Percentiles rank a stretch among this genome's conserved stretches.
Evolutionary conservation across 768 basidiomycete species (phyloP).

Genomic region (Leccinum broughii): DNA sequence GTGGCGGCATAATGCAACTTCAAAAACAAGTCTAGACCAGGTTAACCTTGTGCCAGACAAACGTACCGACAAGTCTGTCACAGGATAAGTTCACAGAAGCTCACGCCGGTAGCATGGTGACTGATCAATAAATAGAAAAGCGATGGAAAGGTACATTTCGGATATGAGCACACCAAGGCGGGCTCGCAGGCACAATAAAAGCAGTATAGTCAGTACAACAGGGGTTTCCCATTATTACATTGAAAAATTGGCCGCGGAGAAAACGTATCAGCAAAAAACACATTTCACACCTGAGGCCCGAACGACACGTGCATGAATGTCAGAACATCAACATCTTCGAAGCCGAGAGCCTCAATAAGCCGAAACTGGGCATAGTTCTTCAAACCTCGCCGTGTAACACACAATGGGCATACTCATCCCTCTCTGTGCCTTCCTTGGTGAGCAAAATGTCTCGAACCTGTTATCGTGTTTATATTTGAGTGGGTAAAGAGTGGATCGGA

Average conservation of each 20-base stretch:
- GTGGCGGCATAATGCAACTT: neutral
- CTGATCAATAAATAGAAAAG: neutral
- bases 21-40: neutral
- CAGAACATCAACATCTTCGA: neutral
- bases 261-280: neutral
- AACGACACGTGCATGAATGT: neutral
- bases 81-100: neutral
- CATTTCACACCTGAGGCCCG: neutral
- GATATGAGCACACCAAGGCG: neutral
- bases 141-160: neutral
- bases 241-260: neutral
- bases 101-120: neutral
- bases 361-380: neutral
- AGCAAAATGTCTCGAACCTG: slow-evolving; percentile 80
- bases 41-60: neutral
- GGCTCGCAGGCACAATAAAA: neutral
- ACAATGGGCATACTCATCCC: slow-evolving; percentile 54
- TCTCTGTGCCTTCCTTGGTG: slow-evolving; percentile 61
- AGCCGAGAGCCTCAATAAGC: neutral
- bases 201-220: slow-evolving; percentile 4
- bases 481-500: neutral
- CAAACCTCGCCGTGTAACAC: slow-evolving; percentile 55
- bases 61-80: neutral
- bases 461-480: slow-evolving; percentile 1
- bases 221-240: neutral